These are phyloP conservation scores for Ceratobasidium sp. DNA, from an alignment of 1,284 basidiomycete genomes.

Conservation along the genomic window DNA sequence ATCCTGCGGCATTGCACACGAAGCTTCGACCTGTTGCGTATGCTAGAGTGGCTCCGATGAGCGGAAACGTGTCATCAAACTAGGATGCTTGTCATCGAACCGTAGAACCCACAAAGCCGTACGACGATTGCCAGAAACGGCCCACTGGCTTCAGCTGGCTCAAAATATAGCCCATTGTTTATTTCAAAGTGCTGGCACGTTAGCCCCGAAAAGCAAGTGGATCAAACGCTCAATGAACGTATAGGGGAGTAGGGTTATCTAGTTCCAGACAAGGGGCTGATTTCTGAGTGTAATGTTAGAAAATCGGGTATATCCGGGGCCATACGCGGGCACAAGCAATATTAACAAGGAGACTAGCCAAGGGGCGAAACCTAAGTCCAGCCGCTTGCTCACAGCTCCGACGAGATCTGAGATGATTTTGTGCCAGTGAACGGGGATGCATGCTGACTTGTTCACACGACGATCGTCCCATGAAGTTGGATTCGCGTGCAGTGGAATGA, in stretches of 20 bases:
- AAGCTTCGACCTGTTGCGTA: conserved; percentile 3
- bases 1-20: background rate
- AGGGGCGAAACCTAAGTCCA: background rate
- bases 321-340: conserved; percentile 7
- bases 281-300: conserved; percentile 1
- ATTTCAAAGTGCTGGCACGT: conserved; percentile 13
- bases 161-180: background rate
- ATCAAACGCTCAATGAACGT: conserved; percentile 36
- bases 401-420: background rate
- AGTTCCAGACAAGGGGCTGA: conserved; percentile 3
- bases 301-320: conserved; percentile 6
- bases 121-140: conserved; percentile 18
- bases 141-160: background rate
- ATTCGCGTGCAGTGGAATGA: background rate
- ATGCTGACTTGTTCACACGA: background rate
- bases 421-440: background rate
- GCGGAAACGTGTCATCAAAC: conserved; percentile 11
- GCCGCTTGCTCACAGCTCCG: background rate
- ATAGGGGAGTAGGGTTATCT: conserved; percentile 12
- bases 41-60: conserved; percentile 23
- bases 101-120: conserved; percentile 9
- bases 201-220: conserved; percentile 22
- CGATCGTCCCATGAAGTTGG: background rate
- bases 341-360: background rate
- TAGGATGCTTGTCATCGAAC: conserved; percentile 20